These are phyloP conservation scores for Begonia peltatifolia DNA, from an alignment of 306 rosid genomes.

Conservation along the genomic window DNA sequence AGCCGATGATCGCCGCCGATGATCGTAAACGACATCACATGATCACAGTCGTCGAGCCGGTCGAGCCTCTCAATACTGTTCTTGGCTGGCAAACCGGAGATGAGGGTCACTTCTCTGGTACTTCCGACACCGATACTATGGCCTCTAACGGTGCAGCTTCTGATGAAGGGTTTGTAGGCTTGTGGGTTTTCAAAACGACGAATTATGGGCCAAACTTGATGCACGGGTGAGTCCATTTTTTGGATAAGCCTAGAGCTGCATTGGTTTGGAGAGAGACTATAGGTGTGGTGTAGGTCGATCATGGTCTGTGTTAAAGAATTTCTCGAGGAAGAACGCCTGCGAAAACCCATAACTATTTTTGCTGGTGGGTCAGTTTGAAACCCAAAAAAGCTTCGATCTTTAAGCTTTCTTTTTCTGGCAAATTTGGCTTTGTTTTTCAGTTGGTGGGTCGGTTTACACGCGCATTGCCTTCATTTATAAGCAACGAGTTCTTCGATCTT, in stretches of 20 bases:
- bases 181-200: conserved; percentile 45
- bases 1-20: conserved; percentile 61
- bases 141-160: conserved; percentile 23
- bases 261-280: conserved; percentile 21
- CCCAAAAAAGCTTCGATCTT: too few relatives aligned
- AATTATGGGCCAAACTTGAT: conserved; percentile 44
- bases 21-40: conserved; percentile 36
- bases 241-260: conserved; percentile 41
- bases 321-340: not conserved
- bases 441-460: too few relatives aligned
- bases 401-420: too few relatives aligned
- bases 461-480: too few relatives aligned
- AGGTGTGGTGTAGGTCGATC: conserved; percentile 21
- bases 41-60: conserved; percentile 17
- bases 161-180: conserved; percentile 38
- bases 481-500: too few relatives aligned
- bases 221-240: conserved; percentile 36
- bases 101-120: conserved; percentile 27
- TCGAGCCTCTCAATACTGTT: conserved; percentile 44
- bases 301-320: conserved; percentile 5
- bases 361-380: too few relatives aligned
- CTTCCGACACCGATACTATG: conserved; percentile 46
- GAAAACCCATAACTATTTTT: too few relatives aligned
- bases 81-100: conserved; percentile 42
- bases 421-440: too few relatives aligned